Conservation (phyloP, 2,329 filamentous ascomycete genomes). For the Trichoderma oligosporum region DNA sequence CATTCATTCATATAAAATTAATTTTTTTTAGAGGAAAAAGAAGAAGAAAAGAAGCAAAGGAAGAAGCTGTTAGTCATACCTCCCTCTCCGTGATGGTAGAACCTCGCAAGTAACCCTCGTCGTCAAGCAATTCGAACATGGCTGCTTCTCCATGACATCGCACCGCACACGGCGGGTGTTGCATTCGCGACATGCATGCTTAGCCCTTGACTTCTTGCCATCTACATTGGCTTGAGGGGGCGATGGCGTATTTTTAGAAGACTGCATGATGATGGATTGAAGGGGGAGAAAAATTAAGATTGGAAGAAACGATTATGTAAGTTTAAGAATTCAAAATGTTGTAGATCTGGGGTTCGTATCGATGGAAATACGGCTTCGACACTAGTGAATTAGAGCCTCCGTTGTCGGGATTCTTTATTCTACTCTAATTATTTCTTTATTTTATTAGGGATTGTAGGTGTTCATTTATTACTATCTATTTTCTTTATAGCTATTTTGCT, state of each 20-base stretch:
- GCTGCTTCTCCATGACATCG: constrained; percentile 34
- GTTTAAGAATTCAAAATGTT: too few species aligned
- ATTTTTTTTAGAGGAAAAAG: neutral
- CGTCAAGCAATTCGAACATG: constrained; percentile 33
- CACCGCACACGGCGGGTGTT: constrained; percentile 36
- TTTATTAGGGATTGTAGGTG: too few species aligned
- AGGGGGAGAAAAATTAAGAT: too few species aligned
- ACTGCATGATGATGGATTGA: neutral
- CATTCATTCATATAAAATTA: neutral
- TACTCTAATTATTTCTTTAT: too few species aligned
- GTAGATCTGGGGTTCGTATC: constrained; percentile 1
- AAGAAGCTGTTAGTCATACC: constrained; percentile 24
- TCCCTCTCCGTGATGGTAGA: constrained; percentile 34
- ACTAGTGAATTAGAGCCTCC: neutral
- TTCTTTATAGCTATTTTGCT: too few species aligned
- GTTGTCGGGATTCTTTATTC: too few species aligned
- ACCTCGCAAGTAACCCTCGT: constrained; percentile 31
- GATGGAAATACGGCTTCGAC: neutral
- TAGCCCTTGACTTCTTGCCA: constrained; percentile 34
- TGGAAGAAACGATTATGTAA: neutral
- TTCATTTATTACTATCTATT: too few species aligned
- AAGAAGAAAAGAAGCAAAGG: neutral
- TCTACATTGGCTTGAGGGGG: constrained; percentile 13
- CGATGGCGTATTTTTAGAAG: constrained; percentile 2
- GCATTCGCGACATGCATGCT: constrained; percentile 36